Conservation (phyloP, 768 basidiomycete species). For the Cubamyces sp. region DNA sequence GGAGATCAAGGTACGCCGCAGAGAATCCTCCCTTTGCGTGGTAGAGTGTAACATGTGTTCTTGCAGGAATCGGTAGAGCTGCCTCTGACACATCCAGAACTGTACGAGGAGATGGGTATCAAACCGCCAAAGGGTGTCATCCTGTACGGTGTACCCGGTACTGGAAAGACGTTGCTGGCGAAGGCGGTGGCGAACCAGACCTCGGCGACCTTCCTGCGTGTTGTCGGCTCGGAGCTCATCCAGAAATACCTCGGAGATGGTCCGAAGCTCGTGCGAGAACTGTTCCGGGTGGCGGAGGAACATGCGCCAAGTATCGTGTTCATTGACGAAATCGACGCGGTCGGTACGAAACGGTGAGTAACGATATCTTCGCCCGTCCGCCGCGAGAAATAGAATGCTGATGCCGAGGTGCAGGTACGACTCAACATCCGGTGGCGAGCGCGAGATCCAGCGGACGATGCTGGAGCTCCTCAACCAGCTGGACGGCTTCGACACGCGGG, state of each 20-base stretch:
- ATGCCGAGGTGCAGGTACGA: slow-evolving; percentile 69
- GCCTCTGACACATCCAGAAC: slow-evolving; percentile 94
- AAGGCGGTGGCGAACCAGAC: slow-evolving; percentile 99
- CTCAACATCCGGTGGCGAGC: slow-evolving; percentile 97
- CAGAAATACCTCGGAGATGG: slow-evolving; percentile 99
- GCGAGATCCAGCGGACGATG: slow-evolving; percentile 99
- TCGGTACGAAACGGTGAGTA: slow-evolving; percentile 93
- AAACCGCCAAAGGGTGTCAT: slow-evolving; percentile 99
- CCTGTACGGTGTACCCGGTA: slow-evolving; percentile 97
- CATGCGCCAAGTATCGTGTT: slow-evolving; percentile 99
- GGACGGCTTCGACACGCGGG: slow-evolving; percentile 98
- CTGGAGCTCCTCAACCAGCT: slow-evolving; percentile 97
- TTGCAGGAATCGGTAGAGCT: slow-evolving; percentile 94
- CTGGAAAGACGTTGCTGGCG: slow-evolving; percentile 96
- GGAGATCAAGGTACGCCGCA: slow-evolving; percentile 84
- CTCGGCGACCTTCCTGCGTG: slow-evolving; percentile 95
- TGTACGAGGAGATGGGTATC: slow-evolving; percentile 99
- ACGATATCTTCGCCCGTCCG: neutral
- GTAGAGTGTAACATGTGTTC: neutral
- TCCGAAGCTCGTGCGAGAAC: slow-evolving; percentile 94
- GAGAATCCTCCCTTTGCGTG: neutral
- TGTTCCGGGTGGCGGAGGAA: slow-evolving; percentile 97
- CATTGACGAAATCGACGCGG: slow-evolving; percentile 98
- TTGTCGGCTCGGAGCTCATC: slow-evolving; percentile 97
- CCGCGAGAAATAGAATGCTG: neutral